phyloP scores from a whole-genome alignment of 805 yeast species.

The Candida sithepensis region DNA sequence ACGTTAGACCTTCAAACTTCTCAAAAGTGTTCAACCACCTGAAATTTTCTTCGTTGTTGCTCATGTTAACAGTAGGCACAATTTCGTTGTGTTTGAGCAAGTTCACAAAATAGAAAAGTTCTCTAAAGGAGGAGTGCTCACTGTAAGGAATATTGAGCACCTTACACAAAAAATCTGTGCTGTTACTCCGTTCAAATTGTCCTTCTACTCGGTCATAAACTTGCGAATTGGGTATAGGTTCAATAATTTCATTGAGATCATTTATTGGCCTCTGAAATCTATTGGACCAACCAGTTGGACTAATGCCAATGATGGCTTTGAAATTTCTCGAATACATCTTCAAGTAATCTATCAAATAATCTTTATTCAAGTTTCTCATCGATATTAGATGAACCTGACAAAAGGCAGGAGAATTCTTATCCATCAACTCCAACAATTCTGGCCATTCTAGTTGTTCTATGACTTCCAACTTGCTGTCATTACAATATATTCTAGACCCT shows the following conservation, averaged over 20 bases:
- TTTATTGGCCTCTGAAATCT: conserved; percentile 14
- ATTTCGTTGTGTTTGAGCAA: conserved; percentile 47
- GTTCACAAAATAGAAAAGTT: conserved; percentile 62
- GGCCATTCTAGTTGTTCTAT: conserved; percentile 45
- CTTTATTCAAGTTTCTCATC: conserved; percentile 51
- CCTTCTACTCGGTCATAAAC: conserved; percentile 12
- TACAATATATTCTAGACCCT: conserved; percentile 52
- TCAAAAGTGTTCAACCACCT: conserved; percentile 10
- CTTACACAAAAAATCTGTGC: conserved; percentile 16
- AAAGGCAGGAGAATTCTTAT: conserved; percentile 38
- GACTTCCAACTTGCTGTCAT: conserved; percentile 44
- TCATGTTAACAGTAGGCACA: conserved; percentile 74
- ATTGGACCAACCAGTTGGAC: conserved; percentile 94
- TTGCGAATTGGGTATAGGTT: conserved; percentile 9
- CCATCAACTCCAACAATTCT: conserved; percentile 36
- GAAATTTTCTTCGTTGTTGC: conserved; percentile 13
- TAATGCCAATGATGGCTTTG: conserved; percentile 64
- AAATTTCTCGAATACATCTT: conserved; percentile 42
- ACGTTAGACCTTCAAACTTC: conserved; percentile 10
- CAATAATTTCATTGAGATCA: conserved; percentile 10
- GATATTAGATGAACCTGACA: conserved; percentile 72
- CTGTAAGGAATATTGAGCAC: conserved; percentile 61
- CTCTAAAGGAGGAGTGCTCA: conserved; percentile 90
- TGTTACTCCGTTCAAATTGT: conserved; percentile 17
- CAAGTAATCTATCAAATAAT: conserved; percentile 47